These are phyloP conservation scores for Pythium phragmiticola DNA, from an alignment of 352 stramenopile genomes.

Conservation along the genomic window DNA sequence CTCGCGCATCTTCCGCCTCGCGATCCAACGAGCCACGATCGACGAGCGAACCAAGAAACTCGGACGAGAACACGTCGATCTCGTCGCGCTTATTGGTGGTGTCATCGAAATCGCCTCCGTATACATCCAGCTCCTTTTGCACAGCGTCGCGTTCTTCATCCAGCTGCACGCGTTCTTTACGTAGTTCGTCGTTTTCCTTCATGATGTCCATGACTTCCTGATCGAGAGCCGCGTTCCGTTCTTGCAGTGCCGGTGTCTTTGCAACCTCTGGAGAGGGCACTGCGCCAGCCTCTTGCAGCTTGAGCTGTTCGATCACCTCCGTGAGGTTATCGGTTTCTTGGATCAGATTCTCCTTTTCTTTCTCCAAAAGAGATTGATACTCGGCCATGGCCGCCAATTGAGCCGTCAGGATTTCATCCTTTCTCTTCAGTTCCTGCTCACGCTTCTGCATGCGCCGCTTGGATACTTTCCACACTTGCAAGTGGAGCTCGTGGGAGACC, in stretches of 20 bases:
- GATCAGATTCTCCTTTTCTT: slow-evolving; percentile 56
- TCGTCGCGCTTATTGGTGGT: slow-evolving; percentile 35
- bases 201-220: slow-evolving; percentile 76
- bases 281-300: slow-evolving; percentile 47
- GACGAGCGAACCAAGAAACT: slow-evolving; percentile 62
- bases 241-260: slow-evolving; percentile 52
- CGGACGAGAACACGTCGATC: slow-evolving; percentile 69
- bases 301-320: slow-evolving; percentile 61
- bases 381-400: slow-evolving; percentile 50
- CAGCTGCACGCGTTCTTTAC: slow-evolving; percentile 42
- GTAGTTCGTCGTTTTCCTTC: slow-evolving; percentile 67
- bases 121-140: slow-evolving; percentile 66
- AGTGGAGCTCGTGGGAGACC: slow-evolving; percentile 72
- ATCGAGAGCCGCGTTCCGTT: slow-evolving; percentile 52
- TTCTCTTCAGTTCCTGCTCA: slow-evolving; percentile 51
- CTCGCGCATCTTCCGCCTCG: slow-evolving; percentile 52
- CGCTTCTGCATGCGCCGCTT: slow-evolving; percentile 49
- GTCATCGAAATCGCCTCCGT: slow-evolving; percentile 55
- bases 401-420: slow-evolving; percentile 47
- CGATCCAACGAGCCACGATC: slow-evolving; percentile 65
- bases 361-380: slow-evolving; percentile 45
- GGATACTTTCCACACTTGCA: slow-evolving; percentile 71
- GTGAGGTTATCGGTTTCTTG: slow-evolving; percentile 53
- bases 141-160: slow-evolving; percentile 57
- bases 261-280: slow-evolving; percentile 67